Evolutionary conservation across 805 yeast species (phyloP), one percentile per base, ranked within the genome.

Genomic region (Candida rishiriensis): DNA sequence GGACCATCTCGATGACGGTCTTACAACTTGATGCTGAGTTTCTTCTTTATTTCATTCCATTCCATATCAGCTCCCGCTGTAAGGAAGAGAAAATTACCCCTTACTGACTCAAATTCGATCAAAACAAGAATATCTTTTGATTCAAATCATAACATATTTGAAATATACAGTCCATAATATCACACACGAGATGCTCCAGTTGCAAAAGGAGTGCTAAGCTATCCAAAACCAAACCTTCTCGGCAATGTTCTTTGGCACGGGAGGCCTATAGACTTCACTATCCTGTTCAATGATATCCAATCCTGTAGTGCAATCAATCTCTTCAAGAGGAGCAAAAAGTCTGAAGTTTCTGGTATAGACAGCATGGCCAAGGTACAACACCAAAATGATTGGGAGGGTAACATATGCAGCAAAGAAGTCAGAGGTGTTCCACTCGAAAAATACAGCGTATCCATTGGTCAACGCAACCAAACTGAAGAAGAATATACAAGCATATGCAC

Each of bases 391-490:
- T 31, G 84, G 86, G 39, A 84, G 57, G 0, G 88, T 83, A 47
- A 84, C 70, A 63, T 84, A 84, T 10, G 89, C 85, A 30, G 90
- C 89, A 40, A 84, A 64, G 54, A 84, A 84, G 59, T 81, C 82
- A 7, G 76, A 61, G 1, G 62, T 73, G 12, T 69, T 71, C 70
- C 81, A 81, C 40, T 63, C 54, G 47, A 84, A 73, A 63, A 84
- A 83, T 5, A 78, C 83, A 3, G 76, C 81, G 29, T 15, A 85
- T 43, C 90, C 90, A 54, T 85, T 85, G 14, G 89, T 82, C 36
- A 85, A 41, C 28, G 83, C 67, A 40, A 85, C 55, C 13, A 85
- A 28, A 3, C 70, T 47, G 44, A 82, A 71, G 34, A 68, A 52
- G 29, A 82, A 62, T 7, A 79, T 73, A 31, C 53, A 43, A 48